Conservation (phyloP, 805 yeast species). For the Blastobotrys chiropterorum region DNA sequence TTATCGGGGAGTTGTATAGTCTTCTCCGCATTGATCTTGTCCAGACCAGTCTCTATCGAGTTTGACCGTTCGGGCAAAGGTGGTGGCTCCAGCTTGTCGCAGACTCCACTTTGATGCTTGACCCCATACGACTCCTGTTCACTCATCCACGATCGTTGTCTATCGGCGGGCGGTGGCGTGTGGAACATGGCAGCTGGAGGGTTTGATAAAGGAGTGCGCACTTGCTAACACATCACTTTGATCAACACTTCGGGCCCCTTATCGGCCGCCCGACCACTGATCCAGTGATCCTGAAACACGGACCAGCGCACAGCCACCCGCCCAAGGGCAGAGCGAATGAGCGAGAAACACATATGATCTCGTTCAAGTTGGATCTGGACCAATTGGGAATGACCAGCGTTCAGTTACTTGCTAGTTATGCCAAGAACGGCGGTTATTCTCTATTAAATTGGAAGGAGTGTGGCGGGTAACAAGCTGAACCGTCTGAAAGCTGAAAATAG, state of each 20-base stretch:
- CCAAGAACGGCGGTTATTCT: no score
- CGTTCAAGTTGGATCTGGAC: not conserved
- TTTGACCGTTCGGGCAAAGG: no score
- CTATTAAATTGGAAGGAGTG: no score
- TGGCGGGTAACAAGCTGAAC: no score
- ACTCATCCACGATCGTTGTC: slow-evolving; percentile 14
- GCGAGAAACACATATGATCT: not conserved
- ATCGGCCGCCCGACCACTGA: not conserved
- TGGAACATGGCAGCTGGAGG: slow-evolving; percentile 14
- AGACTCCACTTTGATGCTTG: slow-evolving; percentile 9
- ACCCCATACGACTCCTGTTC: slow-evolving; percentile 19
- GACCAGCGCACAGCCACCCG: not conserved
- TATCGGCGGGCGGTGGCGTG: slow-evolving; percentile 18
- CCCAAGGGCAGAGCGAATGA: not conserved
- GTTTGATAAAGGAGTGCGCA: not conserved
- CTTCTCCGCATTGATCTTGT: slow-evolving; percentile 2
- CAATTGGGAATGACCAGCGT: no score
- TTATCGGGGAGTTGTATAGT: slow-evolving; percentile 15
- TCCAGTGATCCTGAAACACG: not conserved
- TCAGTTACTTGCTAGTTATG: no score
- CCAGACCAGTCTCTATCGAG: slow-evolving; percentile 2
- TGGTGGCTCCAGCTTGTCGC: slow-evolving; percentile 11
- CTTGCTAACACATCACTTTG: not conserved
- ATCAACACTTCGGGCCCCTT: not conserved
- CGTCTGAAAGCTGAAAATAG: no score